Evolutionary conservation across 371 early-diverging fungal species (phyloP).

Genomic region (Encephalitozoon romaleae): DNA sequence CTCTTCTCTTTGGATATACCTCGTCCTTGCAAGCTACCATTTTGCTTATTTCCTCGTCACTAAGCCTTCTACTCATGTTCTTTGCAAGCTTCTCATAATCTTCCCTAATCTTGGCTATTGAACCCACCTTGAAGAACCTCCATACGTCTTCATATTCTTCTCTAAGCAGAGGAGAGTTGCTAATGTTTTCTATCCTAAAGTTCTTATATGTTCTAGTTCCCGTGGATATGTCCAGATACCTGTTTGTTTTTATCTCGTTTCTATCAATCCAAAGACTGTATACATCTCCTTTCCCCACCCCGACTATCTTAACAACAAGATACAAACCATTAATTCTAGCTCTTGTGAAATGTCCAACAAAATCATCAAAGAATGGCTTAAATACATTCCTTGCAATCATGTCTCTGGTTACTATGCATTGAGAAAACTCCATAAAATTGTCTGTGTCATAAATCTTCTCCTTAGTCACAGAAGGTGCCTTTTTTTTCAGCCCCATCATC

Average conservation of each 20-base stretch:
- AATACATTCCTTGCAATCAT: conserved; percentile 40
- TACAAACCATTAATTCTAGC: conserved; percentile 44
- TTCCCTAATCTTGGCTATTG: conserved; percentile 7
- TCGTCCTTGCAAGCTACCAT: conserved; percentile 33
- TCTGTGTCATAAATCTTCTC: background rate
- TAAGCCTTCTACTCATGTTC: conserved; percentile 33
- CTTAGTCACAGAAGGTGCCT: background rate
- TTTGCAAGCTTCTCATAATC: conserved; percentile 10
- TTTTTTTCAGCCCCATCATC: background rate
- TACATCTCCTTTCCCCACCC: conserved; percentile 30
- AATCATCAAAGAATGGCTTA: conserved; percentile 29
- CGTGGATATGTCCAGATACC: conserved; percentile 31
- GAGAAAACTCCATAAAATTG: background rate
- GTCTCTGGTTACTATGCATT: conserved; percentile 48
- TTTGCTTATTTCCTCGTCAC: conserved; percentile 51
- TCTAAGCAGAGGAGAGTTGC: conserved; percentile 27
- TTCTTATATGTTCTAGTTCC: conserved; percentile 34
- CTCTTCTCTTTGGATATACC: conserved; percentile 35
- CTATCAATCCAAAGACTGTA: conserved; percentile 32
- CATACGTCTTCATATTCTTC: conserved; percentile 51
- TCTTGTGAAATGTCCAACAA: conserved; percentile 46
- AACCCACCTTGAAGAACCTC: background rate
- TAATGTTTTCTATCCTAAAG: conserved; percentile 46
- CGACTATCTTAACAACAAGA: conserved; percentile 41
- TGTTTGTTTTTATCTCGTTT: conserved; percentile 31